Conservation (phyloP, 1,284 basidiomycete species). For the Ustilago xerochloae region DNA sequence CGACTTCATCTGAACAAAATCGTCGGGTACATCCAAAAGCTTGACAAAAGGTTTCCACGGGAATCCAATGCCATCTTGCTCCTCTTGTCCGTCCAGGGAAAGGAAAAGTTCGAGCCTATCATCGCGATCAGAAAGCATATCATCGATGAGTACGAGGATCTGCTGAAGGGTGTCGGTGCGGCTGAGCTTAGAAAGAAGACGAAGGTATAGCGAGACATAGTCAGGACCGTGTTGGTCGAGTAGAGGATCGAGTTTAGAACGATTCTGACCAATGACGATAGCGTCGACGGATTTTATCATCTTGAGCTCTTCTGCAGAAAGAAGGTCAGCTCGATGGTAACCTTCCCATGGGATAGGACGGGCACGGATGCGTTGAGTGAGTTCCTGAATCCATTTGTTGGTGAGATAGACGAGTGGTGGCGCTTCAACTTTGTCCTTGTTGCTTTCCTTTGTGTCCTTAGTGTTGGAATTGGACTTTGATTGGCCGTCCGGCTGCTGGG, state of each 20-base stretch:
- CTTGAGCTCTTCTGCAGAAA: conserved; percentile 87
- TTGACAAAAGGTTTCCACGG: conserved; percentile 86
- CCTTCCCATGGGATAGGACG: conserved; percentile 98
- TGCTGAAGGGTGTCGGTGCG: conserved; percentile 93
- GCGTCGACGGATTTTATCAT: conserved; percentile 76
- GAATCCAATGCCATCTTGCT: conserved; percentile 74
- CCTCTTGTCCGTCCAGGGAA: conserved; percentile 42
- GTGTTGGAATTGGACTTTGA: conserved; percentile 13
- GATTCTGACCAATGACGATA: conserved; percentile 94
- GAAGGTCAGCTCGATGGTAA: conserved; percentile 92
- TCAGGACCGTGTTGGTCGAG: conserved; percentile 62
- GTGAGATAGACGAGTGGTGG: conserved; percentile 82
- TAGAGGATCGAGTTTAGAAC: conserved; percentile 84
- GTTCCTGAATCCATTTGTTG: conserved; percentile 87
- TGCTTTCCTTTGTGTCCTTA: too few species aligned
- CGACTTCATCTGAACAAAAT: conserved; percentile 90
- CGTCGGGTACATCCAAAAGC: conserved; percentile 85
- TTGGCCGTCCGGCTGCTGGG: conserved; percentile 10
- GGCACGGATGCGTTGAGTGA: conserved; percentile 83
- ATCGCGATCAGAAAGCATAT: conserved; percentile 79
- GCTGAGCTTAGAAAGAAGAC: conserved; percentile 90
- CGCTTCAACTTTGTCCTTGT: conserved; percentile 35
- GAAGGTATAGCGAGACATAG: conserved; percentile 89
- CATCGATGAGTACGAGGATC: conserved; percentile 88
- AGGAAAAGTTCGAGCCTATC: conserved; percentile 67